Evolutionary conservation across 352 stramenopile genomes (phyloP).

Genomic region (Aphanomyces astaci): DNA sequence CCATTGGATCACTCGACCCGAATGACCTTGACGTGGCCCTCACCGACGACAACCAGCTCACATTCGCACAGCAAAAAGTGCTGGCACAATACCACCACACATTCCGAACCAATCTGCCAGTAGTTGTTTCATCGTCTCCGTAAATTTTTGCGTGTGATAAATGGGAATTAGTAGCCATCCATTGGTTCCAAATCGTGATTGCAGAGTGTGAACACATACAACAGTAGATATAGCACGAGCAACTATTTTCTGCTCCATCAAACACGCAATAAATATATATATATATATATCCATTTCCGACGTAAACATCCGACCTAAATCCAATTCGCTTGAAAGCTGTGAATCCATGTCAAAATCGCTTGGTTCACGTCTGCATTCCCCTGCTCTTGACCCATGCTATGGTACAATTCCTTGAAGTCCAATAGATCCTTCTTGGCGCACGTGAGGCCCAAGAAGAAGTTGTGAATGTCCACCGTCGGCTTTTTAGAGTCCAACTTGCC

Average conservation of each 20-base stretch:
- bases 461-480: background rate
- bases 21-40: conserved; percentile 5
- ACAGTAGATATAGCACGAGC: no score
- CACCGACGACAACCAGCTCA: background rate
- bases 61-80: conserved; percentile 10
- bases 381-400: background rate
- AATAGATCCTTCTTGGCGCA: conserved; percentile 5
- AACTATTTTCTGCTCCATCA: no score
- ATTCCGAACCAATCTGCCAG: background rate
- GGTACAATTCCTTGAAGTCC: conserved; percentile 21
- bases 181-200: no score
- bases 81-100: conserved; percentile 12
- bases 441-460: conserved; percentile 5
- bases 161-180: no score
- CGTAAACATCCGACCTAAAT: no score
- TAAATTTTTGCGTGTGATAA: no score
- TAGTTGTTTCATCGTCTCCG: background rate
- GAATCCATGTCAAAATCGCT: conserved; percentile 14
- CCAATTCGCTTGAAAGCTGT: conserved; percentile 1
- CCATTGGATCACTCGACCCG: background rate
- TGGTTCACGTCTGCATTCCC: conserved; percentile 13
- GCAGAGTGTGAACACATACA: no score
- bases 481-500: conserved; percentile 5
- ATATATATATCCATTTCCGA: no score
- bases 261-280: no score